phyloP scores from a whole-genome alignment of 2,329 filamentous ascomycete genomes.

The Pleoardoris graminearum region DNA sequence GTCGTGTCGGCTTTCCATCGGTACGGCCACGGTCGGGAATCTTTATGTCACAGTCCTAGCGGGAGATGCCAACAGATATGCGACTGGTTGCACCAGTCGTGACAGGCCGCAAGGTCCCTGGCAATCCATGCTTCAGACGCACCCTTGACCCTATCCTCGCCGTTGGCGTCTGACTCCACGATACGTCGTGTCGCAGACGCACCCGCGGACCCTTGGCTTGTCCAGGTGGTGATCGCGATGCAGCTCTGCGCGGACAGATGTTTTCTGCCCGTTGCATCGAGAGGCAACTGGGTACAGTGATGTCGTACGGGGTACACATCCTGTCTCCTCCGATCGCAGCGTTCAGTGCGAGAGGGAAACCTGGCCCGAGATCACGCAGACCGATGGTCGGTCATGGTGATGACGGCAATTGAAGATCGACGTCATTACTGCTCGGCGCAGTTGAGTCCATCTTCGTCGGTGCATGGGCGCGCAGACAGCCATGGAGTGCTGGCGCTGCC shows the following conservation, averaged over 20 bases:
- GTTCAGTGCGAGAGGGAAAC: not conserved
- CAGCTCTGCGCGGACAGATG: not conserved
- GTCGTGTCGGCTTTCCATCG: not conserved
- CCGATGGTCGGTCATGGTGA: not conserved
- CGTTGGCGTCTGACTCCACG: slow-evolving; percentile 15
- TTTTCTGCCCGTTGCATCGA: not conserved
- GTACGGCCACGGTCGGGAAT: not conserved
- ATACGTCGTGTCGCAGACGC: slow-evolving; percentile 6
- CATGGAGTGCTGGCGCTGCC: not conserved
- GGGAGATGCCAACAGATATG: slow-evolving; percentile 35
- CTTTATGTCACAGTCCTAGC: slow-evolving; percentile 6
- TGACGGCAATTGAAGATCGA: not conserved
- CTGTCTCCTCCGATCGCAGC: not conserved
- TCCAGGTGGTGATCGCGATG: not conserved
- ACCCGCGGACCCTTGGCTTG: slow-evolving; percentile 3
- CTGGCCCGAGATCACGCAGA: not conserved
- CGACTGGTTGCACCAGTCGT: slow-evolving; percentile 17
- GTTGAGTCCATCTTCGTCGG: not conserved
- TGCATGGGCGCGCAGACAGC: not conserved
- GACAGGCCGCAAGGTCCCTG: slow-evolving; percentile 33
- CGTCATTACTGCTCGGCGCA: no score
- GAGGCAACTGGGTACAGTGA: not conserved
- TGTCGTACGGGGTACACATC: not conserved
- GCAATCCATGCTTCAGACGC: slow-evolving; percentile 25
- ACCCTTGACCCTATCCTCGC: slow-evolving; percentile 19